Evolutionary conservation across 495 filamentous ascomycete genomes (phyloP).

Genomic region (Xylaria palmicola): DNA sequence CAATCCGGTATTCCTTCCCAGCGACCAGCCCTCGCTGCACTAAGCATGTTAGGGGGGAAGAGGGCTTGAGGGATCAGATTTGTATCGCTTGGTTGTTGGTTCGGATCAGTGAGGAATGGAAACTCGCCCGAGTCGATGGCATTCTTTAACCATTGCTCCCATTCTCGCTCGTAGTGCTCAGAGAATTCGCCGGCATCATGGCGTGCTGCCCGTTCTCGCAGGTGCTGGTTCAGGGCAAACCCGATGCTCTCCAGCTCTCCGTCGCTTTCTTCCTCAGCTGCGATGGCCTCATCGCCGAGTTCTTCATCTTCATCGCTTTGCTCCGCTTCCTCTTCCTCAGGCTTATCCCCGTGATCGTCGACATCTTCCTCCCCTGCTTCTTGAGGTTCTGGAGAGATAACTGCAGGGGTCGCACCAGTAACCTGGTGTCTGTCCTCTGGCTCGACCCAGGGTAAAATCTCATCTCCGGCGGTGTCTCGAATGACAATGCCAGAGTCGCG

Average conservation of each 20-base stretch:
- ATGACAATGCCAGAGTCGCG: conserved; percentile 70
- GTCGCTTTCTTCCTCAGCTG: conserved; percentile 64
- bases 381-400: conserved; percentile 25
- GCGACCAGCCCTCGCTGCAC: conserved; percentile 46
- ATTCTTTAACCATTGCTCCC: conserved; percentile 85
- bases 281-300: conserved; percentile 28
- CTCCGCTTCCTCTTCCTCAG: conserved; percentile 48
- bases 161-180: conserved; percentile 71
- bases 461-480: conserved; percentile 74
- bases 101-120: conserved; percentile 42
- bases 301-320: conserved; percentile 40
- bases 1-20: conserved; percentile 54
- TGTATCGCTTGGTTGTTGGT: conserved; percentile 26
- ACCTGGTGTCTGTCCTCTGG: conserved; percentile 43
- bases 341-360: conserved; percentile 48
- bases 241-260: conserved; percentile 72
- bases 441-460: conserved; percentile 55
- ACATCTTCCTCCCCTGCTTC: conserved; percentile 49
- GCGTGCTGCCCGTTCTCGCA: conserved; percentile 66
- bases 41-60: conserved; percentile 43
- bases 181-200: conserved; percentile 59
- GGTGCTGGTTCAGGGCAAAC: conserved; percentile 66
- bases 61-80: conserved; percentile 38
- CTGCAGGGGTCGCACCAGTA: conserved; percentile 36
- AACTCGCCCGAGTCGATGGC: conserved; percentile 62